These are phyloP conservation scores for Gynochthodes officinalis DNA, from an alignment of 257 asterid species.

Conservation along the genomic window DNA sequence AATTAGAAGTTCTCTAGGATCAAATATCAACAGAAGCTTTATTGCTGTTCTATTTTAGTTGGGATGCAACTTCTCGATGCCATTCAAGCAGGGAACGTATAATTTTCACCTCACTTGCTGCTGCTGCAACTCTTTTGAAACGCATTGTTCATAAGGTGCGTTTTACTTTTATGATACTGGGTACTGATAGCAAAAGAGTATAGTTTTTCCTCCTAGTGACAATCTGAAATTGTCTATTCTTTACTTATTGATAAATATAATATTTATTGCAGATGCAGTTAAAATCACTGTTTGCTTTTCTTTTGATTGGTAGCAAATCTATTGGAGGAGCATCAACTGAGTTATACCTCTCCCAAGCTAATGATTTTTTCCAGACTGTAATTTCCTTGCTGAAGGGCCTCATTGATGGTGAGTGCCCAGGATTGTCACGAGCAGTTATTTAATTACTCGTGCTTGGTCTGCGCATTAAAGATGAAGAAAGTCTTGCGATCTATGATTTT, in stretches of 20 bases:
- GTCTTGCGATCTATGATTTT: no score
- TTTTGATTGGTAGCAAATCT: slow-evolving; percentile 78
- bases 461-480: neutral
- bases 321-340: slow-evolving; percentile 74
- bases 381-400: slow-evolving; percentile 44
- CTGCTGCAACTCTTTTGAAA: slow-evolving; percentile 54
- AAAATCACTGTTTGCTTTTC: slow-evolving; percentile 56
- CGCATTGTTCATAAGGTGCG: slow-evolving; percentile 66
- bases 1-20: neutral
- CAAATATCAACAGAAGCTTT: slow-evolving; percentile 10
- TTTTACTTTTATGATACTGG: slow-evolving; percentile 3
- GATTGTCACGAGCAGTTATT: neutral
- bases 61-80: slow-evolving; percentile 40
- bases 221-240: neutral
- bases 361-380: slow-evolving; percentile 57
- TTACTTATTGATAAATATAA: slow-evolving; percentile 20
- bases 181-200: neutral
- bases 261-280: slow-evolving; percentile 66
- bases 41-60: slow-evolving; percentile 32
- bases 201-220: neutral
- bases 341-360: slow-evolving; percentile 49
- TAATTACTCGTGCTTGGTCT: neutral
- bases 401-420: slow-evolving; percentile 48
- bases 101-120: slow-evolving; percentile 38
- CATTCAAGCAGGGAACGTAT: slow-evolving; percentile 50